Conservation (phyloP, 2,329 filamentous ascomycete species). For the Colletotrichum zoysiae region DNA sequence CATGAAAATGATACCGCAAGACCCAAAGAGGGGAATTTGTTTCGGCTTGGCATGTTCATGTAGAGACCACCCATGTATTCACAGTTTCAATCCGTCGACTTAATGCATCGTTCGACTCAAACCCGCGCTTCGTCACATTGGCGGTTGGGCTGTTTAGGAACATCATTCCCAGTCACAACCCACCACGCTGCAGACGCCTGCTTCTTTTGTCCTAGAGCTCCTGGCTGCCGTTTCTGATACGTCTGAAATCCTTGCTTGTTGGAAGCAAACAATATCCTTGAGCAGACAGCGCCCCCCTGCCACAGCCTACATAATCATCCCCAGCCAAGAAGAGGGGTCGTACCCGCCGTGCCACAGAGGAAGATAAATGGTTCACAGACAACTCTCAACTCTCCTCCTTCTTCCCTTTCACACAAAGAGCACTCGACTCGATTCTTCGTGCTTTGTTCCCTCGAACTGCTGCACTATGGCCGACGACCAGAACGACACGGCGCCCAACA, state of each 20-base stretch:
- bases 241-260: background rate
- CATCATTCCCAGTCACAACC: background rate
- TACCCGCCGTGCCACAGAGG: background rate
- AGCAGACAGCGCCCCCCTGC: background rate
- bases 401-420: background rate
- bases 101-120: background rate
- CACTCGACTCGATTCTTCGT: background rate
- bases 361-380: background rate
- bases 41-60: background rate
- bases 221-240: background rate
- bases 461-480: background rate
- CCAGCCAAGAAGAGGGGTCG: conserved; percentile 10
- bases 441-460: background rate
- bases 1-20: background rate
- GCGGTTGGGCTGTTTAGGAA: background rate
- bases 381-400: background rate
- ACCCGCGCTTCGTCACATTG: background rate
- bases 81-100: background rate
- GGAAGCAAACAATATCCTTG: conserved; percentile 1
- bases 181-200: background rate
- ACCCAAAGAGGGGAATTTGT: background rate
- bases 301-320: background rate
- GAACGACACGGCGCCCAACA: background rate
- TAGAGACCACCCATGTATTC: background rate
- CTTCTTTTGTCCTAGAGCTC: background rate